A percentile compares a stretch with the other conserved stretches of the same genome.
Conservation (phyloP, 1,139 yeast genomes). For the Protomyces lactucae-debilis region DNA sequence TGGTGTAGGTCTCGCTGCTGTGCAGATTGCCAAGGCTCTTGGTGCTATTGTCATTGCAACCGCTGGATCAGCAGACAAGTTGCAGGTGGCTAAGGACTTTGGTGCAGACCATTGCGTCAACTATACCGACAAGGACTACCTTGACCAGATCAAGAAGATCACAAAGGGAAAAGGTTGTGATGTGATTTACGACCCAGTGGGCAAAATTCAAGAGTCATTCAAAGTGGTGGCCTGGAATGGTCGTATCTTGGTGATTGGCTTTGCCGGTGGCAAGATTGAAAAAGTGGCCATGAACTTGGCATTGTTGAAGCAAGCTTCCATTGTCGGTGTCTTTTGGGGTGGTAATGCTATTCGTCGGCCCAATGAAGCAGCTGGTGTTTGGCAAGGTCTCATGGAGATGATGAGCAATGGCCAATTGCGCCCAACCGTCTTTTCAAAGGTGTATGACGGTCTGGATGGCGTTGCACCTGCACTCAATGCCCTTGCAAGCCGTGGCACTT, state of each 20-base stretch:
- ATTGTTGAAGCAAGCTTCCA: constrained; percentile 28
- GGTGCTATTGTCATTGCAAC: constrained; percentile 45
- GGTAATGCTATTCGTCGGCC: constrained; percentile 28
- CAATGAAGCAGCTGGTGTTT: constrained; percentile 26
- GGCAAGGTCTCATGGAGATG: constrained; percentile 28
- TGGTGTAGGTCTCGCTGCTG: constrained; percentile 50
- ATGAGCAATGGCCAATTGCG: constrained; percentile 20
- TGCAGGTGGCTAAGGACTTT: constrained; percentile 26
- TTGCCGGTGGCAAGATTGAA: constrained; percentile 30
- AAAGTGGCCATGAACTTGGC: constrained; percentile 29
- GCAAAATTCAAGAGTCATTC: constrained; percentile 29
- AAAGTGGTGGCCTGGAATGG: constrained; percentile 30
- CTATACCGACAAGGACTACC: constrained; percentile 28
- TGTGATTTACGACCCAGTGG: constrained; percentile 31
- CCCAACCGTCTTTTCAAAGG: constrained; percentile 26
- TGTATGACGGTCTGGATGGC: constrained; percentile 28
- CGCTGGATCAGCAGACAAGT: constrained; percentile 36
- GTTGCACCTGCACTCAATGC: constrained; percentile 29
- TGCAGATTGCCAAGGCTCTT: constrained; percentile 45
- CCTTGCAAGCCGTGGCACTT: constrained; percentile 27
- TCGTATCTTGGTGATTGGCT: constrained; percentile 30
- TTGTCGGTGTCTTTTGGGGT: constrained; percentile 31
- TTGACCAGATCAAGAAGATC: constrained; percentile 27
- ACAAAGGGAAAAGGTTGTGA: constrained; percentile 28
- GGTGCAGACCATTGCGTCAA: constrained; percentile 30